Evolutionary conservation across 345 rosid genomes (phyloP).

Genomic region (Aquilaria yunnanensis): DNA sequence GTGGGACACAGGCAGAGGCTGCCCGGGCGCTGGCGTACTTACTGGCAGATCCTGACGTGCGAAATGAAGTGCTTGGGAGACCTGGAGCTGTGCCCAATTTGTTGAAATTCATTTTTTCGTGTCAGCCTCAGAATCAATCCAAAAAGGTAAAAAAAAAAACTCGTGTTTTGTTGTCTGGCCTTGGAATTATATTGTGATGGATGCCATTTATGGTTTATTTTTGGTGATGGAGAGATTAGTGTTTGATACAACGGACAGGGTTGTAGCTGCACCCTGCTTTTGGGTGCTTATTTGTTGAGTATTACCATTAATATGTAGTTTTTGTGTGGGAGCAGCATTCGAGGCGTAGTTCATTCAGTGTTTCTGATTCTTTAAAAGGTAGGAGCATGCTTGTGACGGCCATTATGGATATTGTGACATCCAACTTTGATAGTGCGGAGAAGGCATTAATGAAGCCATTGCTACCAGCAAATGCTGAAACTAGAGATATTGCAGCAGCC

Average conservation of each 20-base stretch:
- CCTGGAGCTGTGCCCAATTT: slow-evolving; percentile 76
- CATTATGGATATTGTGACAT: slow-evolving; percentile 93
- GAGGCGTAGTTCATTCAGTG: slow-evolving; percentile 93
- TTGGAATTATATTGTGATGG: neutral
- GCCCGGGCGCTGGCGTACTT: slow-evolving; percentile 90
- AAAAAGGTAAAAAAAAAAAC: slow-evolving; percentile 45
- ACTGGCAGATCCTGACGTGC: slow-evolving; percentile 77
- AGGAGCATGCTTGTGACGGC: slow-evolving; percentile 99
- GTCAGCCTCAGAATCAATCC: slow-evolving; percentile 55
- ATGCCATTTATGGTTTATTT: neutral
- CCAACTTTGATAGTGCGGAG: slow-evolving; percentile 63
- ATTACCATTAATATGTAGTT: slow-evolving; percentile 66
- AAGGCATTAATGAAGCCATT: slow-evolving; percentile 49
- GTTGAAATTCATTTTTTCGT: slow-evolving; percentile 76
- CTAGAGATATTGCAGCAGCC: slow-evolving; percentile 82
- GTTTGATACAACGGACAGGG: too few relatives aligned
- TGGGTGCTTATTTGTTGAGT: slow-evolving; percentile 34
- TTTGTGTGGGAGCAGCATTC: slow-evolving; percentile 96
- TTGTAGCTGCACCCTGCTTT: neutral
- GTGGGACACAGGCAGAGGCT: slow-evolving; percentile 84
- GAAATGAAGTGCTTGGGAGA: slow-evolving; percentile 68
- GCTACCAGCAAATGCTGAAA: slow-evolving; percentile 69
- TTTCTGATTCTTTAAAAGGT: slow-evolving; percentile 98
- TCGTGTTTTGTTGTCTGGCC: neutral
- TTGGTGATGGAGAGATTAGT: too few relatives aligned